Conservation (phyloP, 805 yeast genomes). For the Ogataea henricii region DNA sequence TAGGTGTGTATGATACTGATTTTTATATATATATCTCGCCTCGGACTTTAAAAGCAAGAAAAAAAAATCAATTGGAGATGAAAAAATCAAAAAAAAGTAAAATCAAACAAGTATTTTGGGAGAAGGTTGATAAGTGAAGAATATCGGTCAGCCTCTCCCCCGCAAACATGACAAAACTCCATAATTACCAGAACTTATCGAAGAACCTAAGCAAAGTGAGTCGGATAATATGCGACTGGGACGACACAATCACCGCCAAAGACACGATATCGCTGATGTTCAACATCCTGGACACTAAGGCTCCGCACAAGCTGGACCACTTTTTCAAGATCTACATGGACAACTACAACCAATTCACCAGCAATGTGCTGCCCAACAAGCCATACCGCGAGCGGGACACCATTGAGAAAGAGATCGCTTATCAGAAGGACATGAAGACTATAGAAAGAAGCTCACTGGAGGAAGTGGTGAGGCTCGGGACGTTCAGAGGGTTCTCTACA, state of each 20-base stretch:
- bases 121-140: background rate
- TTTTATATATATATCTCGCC: too few relatives aligned
- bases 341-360: conserved; percentile 37
- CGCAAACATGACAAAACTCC: conserved; percentile 18
- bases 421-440: conserved; percentile 44
- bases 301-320: conserved; percentile 41
- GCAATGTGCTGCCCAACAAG: conserved; percentile 18
- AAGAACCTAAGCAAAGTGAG: conserved; percentile 13
- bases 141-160: background rate
- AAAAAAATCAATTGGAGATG: background rate
- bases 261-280: conserved; percentile 60
- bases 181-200: conserved; percentile 18
- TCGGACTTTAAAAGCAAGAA: background rate
- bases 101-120: background rate
- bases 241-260: conserved; percentile 57
- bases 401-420: conserved; percentile 44
- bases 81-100: background rate
- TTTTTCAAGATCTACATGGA: conserved; percentile 46
- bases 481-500: conserved; percentile 45
- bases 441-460: conserved; percentile 53
- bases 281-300: conserved; percentile 44
- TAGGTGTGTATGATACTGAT: background rate
- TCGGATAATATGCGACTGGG: conserved; percentile 59
- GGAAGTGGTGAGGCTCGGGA: conserved; percentile 39
- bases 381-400: conserved; percentile 35